These are phyloP conservation scores for Pseudogymnoascus sp. DNA, from an alignment of 2,329 filamentous ascomycete species.

Conservation along the genomic window DNA sequence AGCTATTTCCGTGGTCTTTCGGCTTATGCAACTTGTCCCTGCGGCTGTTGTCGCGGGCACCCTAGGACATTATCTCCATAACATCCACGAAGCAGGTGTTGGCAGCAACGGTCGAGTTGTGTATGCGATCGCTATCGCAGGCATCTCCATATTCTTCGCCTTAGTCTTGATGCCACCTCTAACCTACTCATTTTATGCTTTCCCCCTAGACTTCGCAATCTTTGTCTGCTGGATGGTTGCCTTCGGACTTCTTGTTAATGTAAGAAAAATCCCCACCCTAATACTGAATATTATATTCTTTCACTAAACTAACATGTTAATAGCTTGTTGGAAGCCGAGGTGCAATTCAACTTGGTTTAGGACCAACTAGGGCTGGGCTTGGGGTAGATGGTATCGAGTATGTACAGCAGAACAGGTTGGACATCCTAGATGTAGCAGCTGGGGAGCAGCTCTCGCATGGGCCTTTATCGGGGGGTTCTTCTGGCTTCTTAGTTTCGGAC, in stretches of 20 bases:
- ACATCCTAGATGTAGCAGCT: background rate
- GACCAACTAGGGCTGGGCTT: constrained; percentile 6
- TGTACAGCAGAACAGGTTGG: too few species aligned
- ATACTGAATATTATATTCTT: background rate
- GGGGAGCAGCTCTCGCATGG: constrained; percentile 6
- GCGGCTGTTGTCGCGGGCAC: constrained; percentile 9
- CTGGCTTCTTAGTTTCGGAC: constrained; percentile 10
- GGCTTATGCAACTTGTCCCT: constrained; percentile 6
- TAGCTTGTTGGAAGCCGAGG: background rate
- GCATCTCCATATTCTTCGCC: constrained; percentile 1
- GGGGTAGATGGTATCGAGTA: constrained; percentile 5
- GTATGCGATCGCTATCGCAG: constrained; percentile 7
- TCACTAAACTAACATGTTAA: constrained; percentile 1
- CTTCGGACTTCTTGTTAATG: constrained; percentile 10
- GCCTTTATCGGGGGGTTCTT: constrained; percentile 7
- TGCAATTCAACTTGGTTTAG: constrained; percentile 10
- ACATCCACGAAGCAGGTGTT: background rate
- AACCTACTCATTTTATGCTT: constrained; percentile 10
- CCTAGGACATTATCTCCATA: background rate
- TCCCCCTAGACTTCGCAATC: constrained; percentile 6
- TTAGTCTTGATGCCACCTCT: constrained; percentile 10
- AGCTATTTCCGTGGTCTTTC: background rate
- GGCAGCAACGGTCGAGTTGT: background rate
- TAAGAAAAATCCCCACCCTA: background rate
- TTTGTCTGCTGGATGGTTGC: constrained; percentile 11